Evolutionary conservation across 208 protist genomes (phyloP).

Genomic region (Novymonas esmeraldas): DNA sequence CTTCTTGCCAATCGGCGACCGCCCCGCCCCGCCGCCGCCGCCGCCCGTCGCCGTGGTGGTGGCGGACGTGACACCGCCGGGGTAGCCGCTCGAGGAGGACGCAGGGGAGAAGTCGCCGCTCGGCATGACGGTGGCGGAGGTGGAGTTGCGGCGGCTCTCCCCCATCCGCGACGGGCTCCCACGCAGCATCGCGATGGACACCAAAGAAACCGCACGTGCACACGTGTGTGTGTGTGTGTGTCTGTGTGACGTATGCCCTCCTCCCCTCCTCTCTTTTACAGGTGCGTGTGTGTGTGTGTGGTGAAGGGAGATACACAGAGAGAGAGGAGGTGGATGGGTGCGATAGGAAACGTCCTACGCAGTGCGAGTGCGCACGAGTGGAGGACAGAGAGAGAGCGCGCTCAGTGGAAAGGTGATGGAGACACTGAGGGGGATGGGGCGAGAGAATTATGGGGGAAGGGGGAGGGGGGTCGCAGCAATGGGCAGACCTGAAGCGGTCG

Average conservation of each 20-base stretch:
- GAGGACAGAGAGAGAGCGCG: too few species aligned
- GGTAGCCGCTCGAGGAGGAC: not conserved
- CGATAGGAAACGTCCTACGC: too few species aligned
- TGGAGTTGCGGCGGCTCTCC: not conserved
- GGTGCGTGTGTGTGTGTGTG: too few species aligned
- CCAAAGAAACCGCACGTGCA: too few species aligned
- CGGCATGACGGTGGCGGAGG: not conserved
- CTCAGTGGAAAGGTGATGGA: too few species aligned
- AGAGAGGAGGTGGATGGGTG: too few species aligned
- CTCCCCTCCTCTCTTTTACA: too few species aligned
- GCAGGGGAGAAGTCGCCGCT: not conserved
- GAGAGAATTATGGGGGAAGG: not conserved
- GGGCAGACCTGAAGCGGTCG: not conserved
- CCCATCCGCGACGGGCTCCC: not conserved
- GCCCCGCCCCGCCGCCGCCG: not conserved
- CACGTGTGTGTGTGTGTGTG: too few species aligned
- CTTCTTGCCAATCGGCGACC: slow-evolving; percentile 13
- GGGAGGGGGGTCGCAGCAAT: not conserved
- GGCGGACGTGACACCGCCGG: not conserved
- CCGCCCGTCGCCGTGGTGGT: not conserved
- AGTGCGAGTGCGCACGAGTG: too few species aligned
- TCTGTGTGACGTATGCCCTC: too few species aligned
- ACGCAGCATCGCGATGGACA: slow-evolving; percentile 1
- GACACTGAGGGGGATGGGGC: too few species aligned
- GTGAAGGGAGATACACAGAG: too few species aligned